Conservation (phyloP, 164 flowering plant species). For the Cinnamomum chago region DNA sequence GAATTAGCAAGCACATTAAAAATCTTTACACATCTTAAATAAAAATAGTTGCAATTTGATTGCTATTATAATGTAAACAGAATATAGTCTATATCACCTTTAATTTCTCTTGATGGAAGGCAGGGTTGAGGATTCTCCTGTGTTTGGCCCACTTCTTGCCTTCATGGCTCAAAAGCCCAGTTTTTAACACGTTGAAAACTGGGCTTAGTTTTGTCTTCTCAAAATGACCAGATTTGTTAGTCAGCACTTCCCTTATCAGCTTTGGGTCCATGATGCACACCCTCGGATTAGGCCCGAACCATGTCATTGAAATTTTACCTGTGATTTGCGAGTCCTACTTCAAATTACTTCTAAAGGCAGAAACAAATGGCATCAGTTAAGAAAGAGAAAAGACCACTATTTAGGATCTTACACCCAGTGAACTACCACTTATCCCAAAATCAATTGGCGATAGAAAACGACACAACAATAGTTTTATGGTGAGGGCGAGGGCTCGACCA, state of each 20-base stretch:
- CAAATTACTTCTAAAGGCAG: too few relatives aligned
- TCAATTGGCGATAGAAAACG: too few relatives aligned
- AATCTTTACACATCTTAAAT: too few relatives aligned
- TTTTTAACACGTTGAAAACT: constrained; percentile 10
- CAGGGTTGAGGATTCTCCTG: constrained; percentile 38
- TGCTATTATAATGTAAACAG: too few relatives aligned
- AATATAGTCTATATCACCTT: constrained; percentile 22
- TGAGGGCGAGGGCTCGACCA: too few relatives aligned
- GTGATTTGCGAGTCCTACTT: neutral
- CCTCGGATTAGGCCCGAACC: constrained; percentile 39
- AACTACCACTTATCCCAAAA: too few relatives aligned
- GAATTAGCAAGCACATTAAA: too few relatives aligned
- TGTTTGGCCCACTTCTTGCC: constrained; percentile 46
- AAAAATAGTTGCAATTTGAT: neutral
- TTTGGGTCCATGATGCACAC: constrained; percentile 36
- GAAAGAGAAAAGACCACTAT: too few relatives aligned
- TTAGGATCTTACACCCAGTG: too few relatives aligned
- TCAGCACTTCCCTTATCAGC: constrained; percentile 27
- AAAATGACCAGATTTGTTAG: constrained; percentile 17
- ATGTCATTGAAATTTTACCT: constrained; percentile 27
- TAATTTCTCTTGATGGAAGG: constrained; percentile 41
- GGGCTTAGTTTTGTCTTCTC: constrained; percentile 22
- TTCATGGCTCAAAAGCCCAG: constrained; percentile 29
- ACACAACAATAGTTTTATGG: too few relatives aligned
- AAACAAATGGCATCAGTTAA: too few relatives aligned